Base-by-base conservation (phyloP, 1,284 basidiomycete genomes). In the Ceratobasidium papillatum region DNA sequence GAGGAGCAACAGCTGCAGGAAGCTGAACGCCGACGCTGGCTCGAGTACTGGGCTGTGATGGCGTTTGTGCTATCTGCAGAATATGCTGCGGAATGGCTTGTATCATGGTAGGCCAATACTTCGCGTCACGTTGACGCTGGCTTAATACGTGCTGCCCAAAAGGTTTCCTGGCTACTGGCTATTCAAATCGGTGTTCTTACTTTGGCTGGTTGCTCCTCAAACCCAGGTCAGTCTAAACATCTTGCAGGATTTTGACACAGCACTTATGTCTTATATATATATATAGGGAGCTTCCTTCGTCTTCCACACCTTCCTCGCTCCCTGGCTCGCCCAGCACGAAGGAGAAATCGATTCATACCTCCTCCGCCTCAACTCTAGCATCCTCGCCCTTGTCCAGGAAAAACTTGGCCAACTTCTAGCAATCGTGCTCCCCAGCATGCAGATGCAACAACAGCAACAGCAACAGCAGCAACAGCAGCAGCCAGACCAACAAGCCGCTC, bases 101-200 rank as follows among this genome's bases (percentile, higher is more conserved):
- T 93, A 63, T 88, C 87, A 80, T 93, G 92, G 93, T 90, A 80
- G 78, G 88, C 83, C 0, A 9, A 25, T 12, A 9, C 30, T 22
- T 8, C 38, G 8, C 45, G 34, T 47, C 58, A 51, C 11, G 27
- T 52, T 64, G 68, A 45, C n/a, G 63, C 73, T 52, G 22, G 59
- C 38, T 75, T 73, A 76, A 80, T 68, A 78, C 74, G 69, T 65
- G 71, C 45, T 76, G 22, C 52, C 32, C n/a, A 34, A 36, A 75
- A 94, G 93, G 91, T 81, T 94, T 59, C 92, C 93, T 2, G 92
- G 94, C 81, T 94, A 94, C 81, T 91, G 89, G 85, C 87, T 94
- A 78, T 75, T 88, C 77, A 91, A 93, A 79, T 90, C 90, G 8
- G 38, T 88, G 12, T 87, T 94, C 80, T 83, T 94, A 34, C 84